Percentiles rank a stretch among this genome's conserved stretches.
These are phyloP conservation scores for Bathelium albidoporum DNA, from an alignment of 495 filamentous ascomycete genomes.

Conservation along the genomic window DNA sequence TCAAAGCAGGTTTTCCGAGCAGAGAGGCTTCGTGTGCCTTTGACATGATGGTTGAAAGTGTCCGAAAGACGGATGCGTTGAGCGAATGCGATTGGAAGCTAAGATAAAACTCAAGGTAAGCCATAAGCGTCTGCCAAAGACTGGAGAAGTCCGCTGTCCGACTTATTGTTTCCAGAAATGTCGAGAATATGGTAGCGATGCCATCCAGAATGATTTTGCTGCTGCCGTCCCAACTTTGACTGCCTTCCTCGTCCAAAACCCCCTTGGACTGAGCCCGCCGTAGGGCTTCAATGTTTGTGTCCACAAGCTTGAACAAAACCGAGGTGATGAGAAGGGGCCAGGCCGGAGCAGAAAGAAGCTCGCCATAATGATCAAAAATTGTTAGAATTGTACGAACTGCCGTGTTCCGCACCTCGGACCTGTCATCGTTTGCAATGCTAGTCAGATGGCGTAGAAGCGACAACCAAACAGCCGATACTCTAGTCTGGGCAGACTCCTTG, in stretches of 20 bases:
- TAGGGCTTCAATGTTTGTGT: slow-evolving; percentile 27
- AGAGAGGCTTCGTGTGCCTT: slow-evolving; percentile 5
- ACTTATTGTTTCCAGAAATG: slow-evolving; percentile 39
- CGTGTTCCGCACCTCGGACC: slow-evolving; percentile 84
- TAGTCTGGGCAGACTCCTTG: background rate
- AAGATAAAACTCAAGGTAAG: slow-evolving; percentile 21
- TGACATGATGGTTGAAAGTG: slow-evolving; percentile 21
- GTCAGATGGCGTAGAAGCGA: slow-evolving; percentile 69
- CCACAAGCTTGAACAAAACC: slow-evolving; percentile 67
- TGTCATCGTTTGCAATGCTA: slow-evolving; percentile 61
- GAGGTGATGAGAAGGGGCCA: slow-evolving; percentile 77
- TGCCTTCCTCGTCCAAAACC: slow-evolving; percentile 3
- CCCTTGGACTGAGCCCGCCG: slow-evolving; percentile 16
- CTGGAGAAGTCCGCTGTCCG: slow-evolving; percentile 16
- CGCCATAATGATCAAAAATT: slow-evolving; percentile 85
- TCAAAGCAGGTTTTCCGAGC: background rate
- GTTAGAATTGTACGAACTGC: slow-evolving; percentile 82
- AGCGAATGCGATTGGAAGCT: slow-evolving; percentile 22
- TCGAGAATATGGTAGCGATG: slow-evolving; percentile 54
- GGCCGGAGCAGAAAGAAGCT: slow-evolving; percentile 63
- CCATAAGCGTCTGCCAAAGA: slow-evolving; percentile 24
- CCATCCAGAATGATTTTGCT: slow-evolving; percentile 58
- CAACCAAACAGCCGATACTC: slow-evolving; percentile 69
- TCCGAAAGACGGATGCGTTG: slow-evolving; percentile 23
- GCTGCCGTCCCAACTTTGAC: background rate